Conservation (phyloP, 179 eudicot genomes). For the Pouteria campechiana region DNA sequence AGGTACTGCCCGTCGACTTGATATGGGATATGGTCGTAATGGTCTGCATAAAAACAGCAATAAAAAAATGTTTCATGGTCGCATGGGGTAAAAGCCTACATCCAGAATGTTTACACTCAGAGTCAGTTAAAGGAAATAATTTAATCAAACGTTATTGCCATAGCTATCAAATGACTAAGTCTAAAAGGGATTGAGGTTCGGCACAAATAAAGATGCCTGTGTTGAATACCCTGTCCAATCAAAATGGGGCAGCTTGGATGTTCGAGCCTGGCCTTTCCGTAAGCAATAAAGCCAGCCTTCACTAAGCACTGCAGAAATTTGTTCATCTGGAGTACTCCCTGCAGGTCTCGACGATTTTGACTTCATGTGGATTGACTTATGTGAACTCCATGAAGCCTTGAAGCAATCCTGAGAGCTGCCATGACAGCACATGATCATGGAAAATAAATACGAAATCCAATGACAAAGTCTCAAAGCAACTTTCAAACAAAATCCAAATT, state of each 20-base stretch:
- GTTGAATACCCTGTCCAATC: constrained; percentile 92
- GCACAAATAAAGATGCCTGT: no score
- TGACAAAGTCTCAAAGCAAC: no score
- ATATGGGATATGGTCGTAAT: constrained; percentile 76
- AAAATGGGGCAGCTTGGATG: constrained; percentile 68
- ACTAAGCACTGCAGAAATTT: constrained; percentile 11
- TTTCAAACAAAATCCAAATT: no score
- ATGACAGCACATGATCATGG: constrained; percentile 5
- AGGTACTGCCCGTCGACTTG: constrained; percentile 58
- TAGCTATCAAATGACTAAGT: no score
- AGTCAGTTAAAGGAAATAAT: no score
- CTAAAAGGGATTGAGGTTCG: no score
- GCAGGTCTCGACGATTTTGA: constrained; percentile 33
- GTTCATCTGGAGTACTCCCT: constrained; percentile 27
- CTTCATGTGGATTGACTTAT: constrained; percentile 69
- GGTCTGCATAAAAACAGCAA: constrained; percentile 31
- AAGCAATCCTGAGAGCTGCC: constrained; percentile 93
- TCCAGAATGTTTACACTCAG: no score
- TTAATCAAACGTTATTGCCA: no score
- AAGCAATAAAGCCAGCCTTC: constrained; percentile 89
- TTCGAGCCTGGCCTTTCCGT: constrained; percentile 77
- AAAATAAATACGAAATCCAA: no score
- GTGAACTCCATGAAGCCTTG: constrained; percentile 94
- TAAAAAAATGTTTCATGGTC: constrained; percentile 3
- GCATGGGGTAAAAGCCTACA: no score